These are phyloP conservation scores for Diaporthe eres DNA, from an alignment of 2,329 filamentous ascomycete species.

Conservation along the genomic window DNA sequence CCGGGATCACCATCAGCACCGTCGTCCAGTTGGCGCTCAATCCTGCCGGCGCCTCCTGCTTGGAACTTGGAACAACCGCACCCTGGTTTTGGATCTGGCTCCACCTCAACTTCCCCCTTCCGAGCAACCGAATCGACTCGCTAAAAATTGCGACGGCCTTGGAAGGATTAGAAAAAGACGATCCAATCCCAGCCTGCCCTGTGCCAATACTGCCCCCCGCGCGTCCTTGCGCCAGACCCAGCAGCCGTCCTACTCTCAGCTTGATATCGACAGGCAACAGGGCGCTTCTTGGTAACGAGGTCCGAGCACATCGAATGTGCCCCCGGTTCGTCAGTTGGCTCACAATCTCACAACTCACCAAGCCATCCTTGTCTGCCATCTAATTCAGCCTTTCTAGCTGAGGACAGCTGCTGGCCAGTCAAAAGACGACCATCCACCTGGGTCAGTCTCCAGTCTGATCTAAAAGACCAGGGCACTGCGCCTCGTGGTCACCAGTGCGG, in stretches of 20 bases:
- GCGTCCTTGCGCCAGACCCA: slow-evolving; percentile 20
- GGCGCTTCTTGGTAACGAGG: slow-evolving; percentile 1
- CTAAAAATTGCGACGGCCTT: not conserved
- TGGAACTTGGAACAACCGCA: slow-evolving; percentile 9
- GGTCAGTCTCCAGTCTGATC: slow-evolving; percentile 6
- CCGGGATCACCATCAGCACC: slow-evolving; percentile 6
- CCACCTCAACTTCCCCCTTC: slow-evolving; percentile 18
- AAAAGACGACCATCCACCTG: slow-evolving; percentile 5
- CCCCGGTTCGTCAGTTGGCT: slow-evolving; percentile 3
- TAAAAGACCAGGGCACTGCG: slow-evolving; percentile 34
- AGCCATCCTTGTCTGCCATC: slow-evolving; percentile 19
- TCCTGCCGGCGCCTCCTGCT: slow-evolving; percentile 29
- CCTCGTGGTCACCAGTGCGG: slow-evolving; percentile 18
- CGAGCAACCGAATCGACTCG: slow-evolving; percentile 17
- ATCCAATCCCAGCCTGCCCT: slow-evolving; percentile 18
- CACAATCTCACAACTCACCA: slow-evolving; percentile 14
- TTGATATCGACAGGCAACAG: slow-evolving; percentile 17
- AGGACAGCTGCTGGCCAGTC: slow-evolving; percentile 8
- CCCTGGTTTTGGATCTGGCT: slow-evolving; percentile 28
- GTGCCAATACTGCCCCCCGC: slow-evolving; percentile 13
- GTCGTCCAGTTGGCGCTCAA: slow-evolving; percentile 27
- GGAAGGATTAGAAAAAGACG: not conserved
- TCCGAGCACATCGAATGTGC: slow-evolving; percentile 2
- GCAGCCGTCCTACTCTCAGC: not conserved
- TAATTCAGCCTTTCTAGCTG: slow-evolving; percentile 21